phyloP scores from a whole-genome alignment of 1,284 basidiomycete genomes.

The Psilocybe mexicana region DNA sequence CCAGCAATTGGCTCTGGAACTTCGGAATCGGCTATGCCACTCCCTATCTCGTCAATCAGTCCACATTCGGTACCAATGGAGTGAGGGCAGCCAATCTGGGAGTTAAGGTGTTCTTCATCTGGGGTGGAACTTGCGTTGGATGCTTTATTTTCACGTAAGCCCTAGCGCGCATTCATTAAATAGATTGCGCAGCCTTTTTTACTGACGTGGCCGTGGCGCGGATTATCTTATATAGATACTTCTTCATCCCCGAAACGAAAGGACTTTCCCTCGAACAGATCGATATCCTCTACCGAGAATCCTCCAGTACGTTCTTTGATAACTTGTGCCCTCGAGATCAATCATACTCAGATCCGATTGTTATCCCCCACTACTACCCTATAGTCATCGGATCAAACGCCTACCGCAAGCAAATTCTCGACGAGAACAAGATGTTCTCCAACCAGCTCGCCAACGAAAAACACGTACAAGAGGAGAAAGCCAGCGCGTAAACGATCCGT shows the following conservation, averaged over 20 bases:
- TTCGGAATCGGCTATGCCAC: slow-evolving; percentile 64
- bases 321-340: neutral
- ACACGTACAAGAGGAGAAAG: slow-evolving; percentile 8
- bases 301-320: slow-evolving; percentile 12
- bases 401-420: slow-evolving; percentile 13
- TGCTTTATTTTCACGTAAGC: slow-evolving; percentile 73
- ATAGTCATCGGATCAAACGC: slow-evolving; percentile 16
- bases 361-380: neutral
- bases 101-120: slow-evolving; percentile 90
- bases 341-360: neutral
- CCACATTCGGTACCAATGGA: slow-evolving; percentile 23
- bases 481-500: neutral
- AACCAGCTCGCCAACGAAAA: slow-evolving; percentile 32
- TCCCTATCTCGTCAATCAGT: slow-evolving; percentile 72
- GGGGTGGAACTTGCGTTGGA: slow-evolving; percentile 76
- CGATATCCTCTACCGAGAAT: slow-evolving; percentile 51
- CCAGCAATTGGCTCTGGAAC: slow-evolving; percentile 72
- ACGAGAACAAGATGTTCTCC: slow-evolving; percentile 13
- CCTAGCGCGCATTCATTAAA: too few relatives aligned
- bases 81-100: slow-evolving; percentile 63
- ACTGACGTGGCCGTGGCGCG: slow-evolving; percentile 54
- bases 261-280: slow-evolving; percentile 76
- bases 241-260: slow-evolving; percentile 49
- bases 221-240: slow-evolving; percentile 18
- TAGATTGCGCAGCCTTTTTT: slow-evolving; percentile 39